Base-by-base conservation (phyloP, 192 early-diverging fungal species). In the Paraglomus brasilianum region DNA sequence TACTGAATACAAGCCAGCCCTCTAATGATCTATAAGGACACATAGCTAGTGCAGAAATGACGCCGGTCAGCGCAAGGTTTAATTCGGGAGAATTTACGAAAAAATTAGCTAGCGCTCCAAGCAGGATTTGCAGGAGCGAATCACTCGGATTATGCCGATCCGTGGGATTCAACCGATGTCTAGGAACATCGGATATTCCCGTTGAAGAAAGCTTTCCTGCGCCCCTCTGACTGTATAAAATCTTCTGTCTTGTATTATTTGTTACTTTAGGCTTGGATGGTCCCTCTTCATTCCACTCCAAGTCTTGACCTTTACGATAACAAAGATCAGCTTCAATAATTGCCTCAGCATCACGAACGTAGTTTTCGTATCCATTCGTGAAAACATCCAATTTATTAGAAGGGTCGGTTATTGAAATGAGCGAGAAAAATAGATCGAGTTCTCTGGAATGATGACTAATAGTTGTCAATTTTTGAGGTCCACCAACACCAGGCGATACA, bases 31-130 rank as follows among this genome's bases (percentile, higher is more conserved):
- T 80, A 63, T 86, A 84, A 1, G 88, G 88, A 48, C 91, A 92
- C 6, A 92, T 77, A 1, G 89, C 88, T 60, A 98, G 77, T n/a
- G 91, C 89, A 0, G 91, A 85, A 36, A 98, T 75, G 24, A 95
- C 90, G 24, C 93, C 93, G 0, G 96, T 98, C 24, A 98, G 77
- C 0, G 94, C 93, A 74, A 98, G 73, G 72, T 98, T 98, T 67
- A 95, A 85, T 38, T 90, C 89, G 24, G 88, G 89, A 21, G 92
- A 88, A 67, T 98, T 94, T 0, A 86, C 84, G 79, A 95, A 95
- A 69, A 95, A 94, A 57, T 87, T 85, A 43, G 86, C 80, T 40
- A 91, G 77, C n/a, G 87, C 75, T 24, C 78, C 78, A 56, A 92
- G 77, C 45, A 92, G 78, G 49, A 82, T 87, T 39, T 88, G 88